Evolutionary conservation across 2,329 filamentous ascomycete species (phyloP).

Genomic region (Ophiostoma fasciatum): DNA sequence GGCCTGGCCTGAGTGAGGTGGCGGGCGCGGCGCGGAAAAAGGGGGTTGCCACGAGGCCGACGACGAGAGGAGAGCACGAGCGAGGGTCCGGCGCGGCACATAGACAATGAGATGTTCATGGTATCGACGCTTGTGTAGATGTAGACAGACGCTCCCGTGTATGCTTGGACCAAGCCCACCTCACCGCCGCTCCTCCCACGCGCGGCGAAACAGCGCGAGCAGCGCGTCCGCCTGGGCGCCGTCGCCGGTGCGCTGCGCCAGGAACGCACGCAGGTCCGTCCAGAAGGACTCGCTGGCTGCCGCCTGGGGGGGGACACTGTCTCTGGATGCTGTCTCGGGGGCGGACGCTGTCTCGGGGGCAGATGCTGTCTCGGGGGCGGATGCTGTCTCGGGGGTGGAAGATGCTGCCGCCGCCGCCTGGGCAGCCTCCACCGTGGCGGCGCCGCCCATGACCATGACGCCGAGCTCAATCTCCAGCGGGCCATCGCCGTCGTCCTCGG

Average conservation of each 20-base stretch:
- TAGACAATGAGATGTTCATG: no score
- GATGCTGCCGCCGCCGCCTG: not conserved
- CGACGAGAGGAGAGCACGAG: no score
- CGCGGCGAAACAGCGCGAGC: conserved; percentile 51
- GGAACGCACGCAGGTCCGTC: conserved; percentile 67
- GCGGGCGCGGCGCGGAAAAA: no score
- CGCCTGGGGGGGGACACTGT: no score
- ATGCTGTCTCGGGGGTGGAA: not conserved
- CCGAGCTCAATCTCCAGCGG: conserved; percentile 49
- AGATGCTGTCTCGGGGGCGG: conserved; percentile 15
- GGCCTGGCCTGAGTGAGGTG: conserved; percentile 33
- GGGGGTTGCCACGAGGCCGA: no score
- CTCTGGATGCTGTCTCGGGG: not conserved
- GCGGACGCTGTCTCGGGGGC: not conserved
- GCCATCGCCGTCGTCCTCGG: conserved; percentile 26
- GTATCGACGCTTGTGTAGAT: no score
- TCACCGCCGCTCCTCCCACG: conserved; percentile 48
- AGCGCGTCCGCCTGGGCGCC: conserved; percentile 49
- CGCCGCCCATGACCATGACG: conserved; percentile 78
- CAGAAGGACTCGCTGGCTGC: conserved; percentile 58
- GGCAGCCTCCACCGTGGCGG: conserved; percentile 22
- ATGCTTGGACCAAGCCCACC: no score
- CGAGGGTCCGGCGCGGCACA: no score
- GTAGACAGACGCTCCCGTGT: no score
- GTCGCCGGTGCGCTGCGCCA: conserved; percentile 66